Base-by-base conservation (phyloP, 495 filamentous ascomycete species). In the Endocarpon pusillum region DNA sequence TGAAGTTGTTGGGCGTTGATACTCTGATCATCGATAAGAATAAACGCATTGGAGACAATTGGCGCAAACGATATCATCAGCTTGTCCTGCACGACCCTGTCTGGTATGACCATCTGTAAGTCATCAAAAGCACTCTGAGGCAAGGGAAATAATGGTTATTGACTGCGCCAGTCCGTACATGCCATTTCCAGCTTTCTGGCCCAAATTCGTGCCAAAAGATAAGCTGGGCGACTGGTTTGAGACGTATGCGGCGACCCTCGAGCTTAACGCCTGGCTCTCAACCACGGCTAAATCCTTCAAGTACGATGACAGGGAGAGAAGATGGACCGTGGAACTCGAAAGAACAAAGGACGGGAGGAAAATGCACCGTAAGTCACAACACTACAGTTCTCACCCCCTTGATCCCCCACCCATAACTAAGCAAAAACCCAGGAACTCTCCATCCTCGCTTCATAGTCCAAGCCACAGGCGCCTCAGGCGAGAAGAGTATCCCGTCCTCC, bases 201-300 rank as follows among this genome's bases (percentile, higher is more conserved):
- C 59, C 2, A 42, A 75, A 18, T 81, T 77, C 46, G 78, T 76
- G 1, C 80, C 81, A 1, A 85, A 85, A 45, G 78, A 86, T 48
- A 86, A 86, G 39, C 60, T 85, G 0, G 81, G 72, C 11, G 73
- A 81, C 22, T 87, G 78, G 61, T 73, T 86, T 45, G 75, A 84
- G 28, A 59, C 62, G 2, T 89, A 89, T 42, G 78, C 69, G 29
- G 69, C 68, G 21, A 42, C 71, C 17, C 55, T 85, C 11, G 81
- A 89, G 43, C 62, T 89, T 25, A 80, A 86, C 44, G 64, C 84
- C 11, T 86, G 81, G 81, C 76, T 61, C n/a, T 46, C 45, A 2
- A 71, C 75, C 3, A 62, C 51, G 3, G 34, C 83, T 3, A 51
- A 43, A 7, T 59, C 54, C 1, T 55, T 64, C 1, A 48, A 50